Conservation (phyloP, 176 grass and related monocot genomes). For the Neostapfia colusana region DNA sequence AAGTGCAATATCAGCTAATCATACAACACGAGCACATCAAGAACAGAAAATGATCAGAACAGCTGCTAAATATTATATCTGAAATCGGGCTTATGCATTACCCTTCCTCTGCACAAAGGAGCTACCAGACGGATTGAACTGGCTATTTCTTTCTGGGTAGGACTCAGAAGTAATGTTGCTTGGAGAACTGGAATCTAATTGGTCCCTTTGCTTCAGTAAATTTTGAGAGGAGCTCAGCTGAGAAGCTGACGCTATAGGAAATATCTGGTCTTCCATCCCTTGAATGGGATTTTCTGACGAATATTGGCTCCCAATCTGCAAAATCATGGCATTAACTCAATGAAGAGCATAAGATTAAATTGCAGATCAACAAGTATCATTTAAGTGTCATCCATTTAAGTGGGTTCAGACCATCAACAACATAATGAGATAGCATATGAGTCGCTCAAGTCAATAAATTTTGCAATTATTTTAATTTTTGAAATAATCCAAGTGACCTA, state of each 20-base stretch:
- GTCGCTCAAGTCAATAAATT: background rate
- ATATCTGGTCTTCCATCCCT: slow-evolving; percentile 50
- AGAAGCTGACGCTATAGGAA: slow-evolving; percentile 45
- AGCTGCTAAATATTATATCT: slow-evolving; percentile 25
- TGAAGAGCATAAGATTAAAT: slow-evolving; percentile 5
- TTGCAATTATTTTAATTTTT: slow-evolving; percentile 4
- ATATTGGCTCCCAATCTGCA: slow-evolving; percentile 59
- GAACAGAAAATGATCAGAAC: slow-evolving; percentile 27
- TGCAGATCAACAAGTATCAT: too few species aligned
- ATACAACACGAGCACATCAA: background rate
- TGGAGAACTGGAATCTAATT: slow-evolving; percentile 57
- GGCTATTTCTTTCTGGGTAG: slow-evolving; percentile 45
- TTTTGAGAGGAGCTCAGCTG: slow-evolving; percentile 44
- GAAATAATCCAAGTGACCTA: slow-evolving; percentile 33
- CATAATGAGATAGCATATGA: background rate
- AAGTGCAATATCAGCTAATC: slow-evolving; percentile 21
- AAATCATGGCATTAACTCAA: slow-evolving; percentile 29
- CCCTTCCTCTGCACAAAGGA: slow-evolving; percentile 48
- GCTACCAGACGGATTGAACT: slow-evolving; percentile 46
- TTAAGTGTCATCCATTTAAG: slow-evolving; percentile 1
- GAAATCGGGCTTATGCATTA: slow-evolving; percentile 31
- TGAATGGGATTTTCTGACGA: slow-evolving; percentile 48
- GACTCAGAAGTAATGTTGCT: slow-evolving; percentile 70
- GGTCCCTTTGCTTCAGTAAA: slow-evolving; percentile 47
- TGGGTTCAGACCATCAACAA: background rate